These are phyloP conservation scores for Amauroascus niger DNA, from an alignment of 2,329 filamentous ascomycete genomes.

Conservation along the genomic window DNA sequence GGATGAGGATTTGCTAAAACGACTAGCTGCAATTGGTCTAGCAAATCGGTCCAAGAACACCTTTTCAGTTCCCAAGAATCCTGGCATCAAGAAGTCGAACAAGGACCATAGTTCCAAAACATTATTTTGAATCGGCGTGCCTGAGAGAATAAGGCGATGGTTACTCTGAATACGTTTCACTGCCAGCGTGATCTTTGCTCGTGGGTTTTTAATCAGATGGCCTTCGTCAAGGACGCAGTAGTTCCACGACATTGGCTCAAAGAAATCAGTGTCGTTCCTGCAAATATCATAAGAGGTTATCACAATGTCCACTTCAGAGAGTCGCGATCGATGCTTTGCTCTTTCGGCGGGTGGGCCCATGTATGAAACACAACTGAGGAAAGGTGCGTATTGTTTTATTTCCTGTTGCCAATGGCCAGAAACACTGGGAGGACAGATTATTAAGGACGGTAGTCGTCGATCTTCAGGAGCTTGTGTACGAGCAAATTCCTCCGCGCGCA, in stretches of 20 bases:
- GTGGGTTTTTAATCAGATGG: conserved; percentile 97
- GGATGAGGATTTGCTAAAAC: conserved; percentile 92
- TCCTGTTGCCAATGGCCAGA: conserved; percentile 99
- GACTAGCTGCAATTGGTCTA: conserved; percentile 87
- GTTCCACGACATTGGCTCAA: conserved; percentile 83
- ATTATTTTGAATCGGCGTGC: conserved; percentile 96
- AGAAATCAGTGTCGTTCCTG: conserved; percentile 81
- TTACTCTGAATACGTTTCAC: conserved; percentile 87
- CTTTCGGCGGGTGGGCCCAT: conserved; percentile 81
- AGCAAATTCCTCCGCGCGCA: conserved; percentile 80
- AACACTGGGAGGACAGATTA: conserved; percentile 89
- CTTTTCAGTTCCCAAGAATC: conserved; percentile 90
- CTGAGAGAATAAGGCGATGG: conserved; percentile 89
- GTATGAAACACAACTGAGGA: conserved; percentile 80
- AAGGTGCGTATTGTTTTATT: conserved; percentile 89
- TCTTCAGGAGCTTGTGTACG: conserved; percentile 71
- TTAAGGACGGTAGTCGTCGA: conserved; percentile 74
- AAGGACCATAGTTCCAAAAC: conserved; percentile 94
- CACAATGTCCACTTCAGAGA: conserved; percentile 77
- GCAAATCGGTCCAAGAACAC: conserved; percentile 94
- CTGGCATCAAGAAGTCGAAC: conserved; percentile 98
- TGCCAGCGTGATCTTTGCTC: conserved; percentile 86
- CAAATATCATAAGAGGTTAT: conserved; percentile 98
- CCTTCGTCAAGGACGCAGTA: conserved; percentile 96
- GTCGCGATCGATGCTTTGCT: conserved; percentile 55